Conservation (phyloP, 352 stramenopile species). For the Pythium aquatile region DNA sequence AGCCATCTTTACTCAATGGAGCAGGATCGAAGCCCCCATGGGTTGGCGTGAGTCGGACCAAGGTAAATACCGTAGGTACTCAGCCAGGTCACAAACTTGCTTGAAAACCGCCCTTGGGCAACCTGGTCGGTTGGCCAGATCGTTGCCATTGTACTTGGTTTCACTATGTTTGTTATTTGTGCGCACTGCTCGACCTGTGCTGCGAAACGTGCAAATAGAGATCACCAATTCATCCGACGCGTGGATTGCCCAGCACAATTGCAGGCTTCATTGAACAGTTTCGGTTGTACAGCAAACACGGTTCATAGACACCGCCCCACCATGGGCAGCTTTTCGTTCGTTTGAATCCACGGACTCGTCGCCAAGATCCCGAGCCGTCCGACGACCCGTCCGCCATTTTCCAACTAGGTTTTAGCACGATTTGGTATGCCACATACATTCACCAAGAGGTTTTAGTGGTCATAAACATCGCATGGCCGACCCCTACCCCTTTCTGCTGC, state of each 20-base stretch:
- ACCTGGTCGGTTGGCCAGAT: constrained; percentile 1
- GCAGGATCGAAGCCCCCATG: background rate
- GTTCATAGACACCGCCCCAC: background rate
- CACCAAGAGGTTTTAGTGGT: constrained; percentile 22
- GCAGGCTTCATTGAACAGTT: constrained; percentile 4
- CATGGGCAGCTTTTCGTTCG: background rate
- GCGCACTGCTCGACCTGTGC: background rate
- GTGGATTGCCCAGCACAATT: background rate
- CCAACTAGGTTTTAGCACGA: background rate
- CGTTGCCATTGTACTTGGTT: background rate
- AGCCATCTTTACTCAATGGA: no score
- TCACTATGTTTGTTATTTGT: background rate
- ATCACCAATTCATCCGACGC: background rate
- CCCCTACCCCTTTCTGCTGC: constrained; percentile 8
- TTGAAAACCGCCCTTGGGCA: background rate
- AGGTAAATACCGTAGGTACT: background rate
- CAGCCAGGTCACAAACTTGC: background rate
- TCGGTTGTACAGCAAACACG: background rate
- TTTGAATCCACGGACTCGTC: background rate
- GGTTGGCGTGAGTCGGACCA: background rate
- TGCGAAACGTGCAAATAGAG: background rate
- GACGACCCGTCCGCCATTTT: constrained; percentile 11
- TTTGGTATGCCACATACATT: constrained; percentile 1
- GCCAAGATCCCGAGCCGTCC: background rate
- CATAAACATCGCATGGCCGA: constrained; percentile 22